These are phyloP conservation scores for Eruca vesicaria DNA, from an alignment of 441 rosid genomes.

Conservation along the genomic window DNA sequence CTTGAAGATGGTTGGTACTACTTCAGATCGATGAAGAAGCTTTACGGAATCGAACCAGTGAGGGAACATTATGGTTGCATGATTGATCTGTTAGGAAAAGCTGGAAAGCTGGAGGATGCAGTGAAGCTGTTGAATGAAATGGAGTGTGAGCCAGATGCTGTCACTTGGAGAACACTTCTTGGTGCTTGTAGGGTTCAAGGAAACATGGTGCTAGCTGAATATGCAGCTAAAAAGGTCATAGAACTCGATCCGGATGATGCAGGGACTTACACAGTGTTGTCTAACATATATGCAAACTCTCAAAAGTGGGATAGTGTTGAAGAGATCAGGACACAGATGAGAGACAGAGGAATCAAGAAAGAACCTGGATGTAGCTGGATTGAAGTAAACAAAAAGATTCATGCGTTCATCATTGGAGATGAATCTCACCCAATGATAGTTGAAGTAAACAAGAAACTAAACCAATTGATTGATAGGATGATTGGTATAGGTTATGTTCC, in stretches of 20 bases:
- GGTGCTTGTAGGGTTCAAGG: constrained; percentile 66
- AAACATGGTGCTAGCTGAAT: constrained; percentile 50
- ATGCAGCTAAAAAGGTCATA: constrained; percentile 55
- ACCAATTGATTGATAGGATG: constrained; percentile 44
- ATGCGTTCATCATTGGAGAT: constrained; percentile 67
- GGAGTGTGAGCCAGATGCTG: constrained; percentile 67
- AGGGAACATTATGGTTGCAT: constrained; percentile 76
- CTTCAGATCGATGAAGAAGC: constrained; percentile 64
- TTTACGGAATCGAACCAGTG: constrained; percentile 62
- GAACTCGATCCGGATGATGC: constrained; percentile 62
- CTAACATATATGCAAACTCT: constrained; percentile 72
- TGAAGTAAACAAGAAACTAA: constrained; percentile 44
- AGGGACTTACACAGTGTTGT: constrained; percentile 65
- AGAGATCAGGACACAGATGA: constrained; percentile 51
- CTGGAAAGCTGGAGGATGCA: constrained; percentile 66
- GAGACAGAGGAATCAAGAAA: constrained; percentile 50
- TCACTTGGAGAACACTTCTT: constrained; percentile 71
- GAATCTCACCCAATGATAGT: constrained; percentile 50
- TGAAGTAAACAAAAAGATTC: constrained; percentile 65
- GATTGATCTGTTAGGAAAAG: constrained; percentile 79
- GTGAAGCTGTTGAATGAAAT: constrained; percentile 55
- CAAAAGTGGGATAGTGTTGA: constrained; percentile 67
- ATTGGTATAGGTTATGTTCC: constrained; percentile 60
- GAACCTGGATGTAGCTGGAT: constrained; percentile 86
- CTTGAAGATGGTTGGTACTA: constrained; percentile 61